Evolutionary conservation across 768 basidiomycete genomes (phyloP), one percentile per base, ranked within the genome.

Genomic region (Amyloporia xantha): DNA sequence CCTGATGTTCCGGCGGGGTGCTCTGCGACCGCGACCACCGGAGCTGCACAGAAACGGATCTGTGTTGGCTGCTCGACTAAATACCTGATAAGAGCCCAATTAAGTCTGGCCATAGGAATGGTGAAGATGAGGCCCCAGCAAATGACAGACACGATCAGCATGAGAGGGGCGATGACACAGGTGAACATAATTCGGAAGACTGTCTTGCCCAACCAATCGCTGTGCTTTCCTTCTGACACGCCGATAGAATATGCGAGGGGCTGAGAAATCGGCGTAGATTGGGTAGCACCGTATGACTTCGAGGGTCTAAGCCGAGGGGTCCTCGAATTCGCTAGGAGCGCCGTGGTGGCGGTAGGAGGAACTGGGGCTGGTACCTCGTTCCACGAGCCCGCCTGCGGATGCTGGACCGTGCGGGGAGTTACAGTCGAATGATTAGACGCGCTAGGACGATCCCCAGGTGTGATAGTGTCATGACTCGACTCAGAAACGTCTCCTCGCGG

Each of bases 41-140:
- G 93, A 7, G 96, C 86, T 3, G 92, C 80, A 56, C 93, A 93
- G 71, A 99, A 98, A 47, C 95, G 89, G 55, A 99, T 86, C 35
- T 76, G 75, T 25, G 84, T 82, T 0, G 96, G 93, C 52, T 84
- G 82, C 46, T 74, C 66, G 60, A 84, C 82, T 44, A 99, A 74
- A 63, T 89, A 77, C 40, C 84, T 82, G 62, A 98, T 76, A 38
- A 99, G 77, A n/a, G 82, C 90, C 95, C 95, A 98, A 57, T 84
- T 91, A 44, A 99, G 77, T 64, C 87, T 95, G 26, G 94, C 96
- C 96, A 99, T 99, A 3, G 96, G 96, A 55, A 99, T 88, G 49
- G 94, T 89, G 63, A 99, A 76, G 52, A 99, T 83, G 52, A 92
- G 74, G n/a, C 76, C 92, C 93, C 94, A 99, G 69, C 96, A 98